phyloP scores from a whole-genome alignment of 2,329 filamentous ascomycete genomes.

The Diplodia sapinea region DNA sequence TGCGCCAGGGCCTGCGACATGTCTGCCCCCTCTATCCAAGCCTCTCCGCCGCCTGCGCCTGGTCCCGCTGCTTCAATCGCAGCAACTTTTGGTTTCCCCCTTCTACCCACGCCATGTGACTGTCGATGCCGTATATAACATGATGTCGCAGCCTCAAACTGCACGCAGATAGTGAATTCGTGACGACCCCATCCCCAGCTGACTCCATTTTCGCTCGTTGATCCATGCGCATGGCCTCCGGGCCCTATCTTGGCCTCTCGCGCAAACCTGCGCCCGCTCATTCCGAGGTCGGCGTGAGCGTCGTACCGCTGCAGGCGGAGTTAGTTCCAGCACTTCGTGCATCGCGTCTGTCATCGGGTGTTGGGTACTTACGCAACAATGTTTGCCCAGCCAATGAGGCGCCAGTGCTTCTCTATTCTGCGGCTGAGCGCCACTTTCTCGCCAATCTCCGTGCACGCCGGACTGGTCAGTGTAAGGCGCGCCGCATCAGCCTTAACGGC shows the following conservation, averaged over 20 bases:
- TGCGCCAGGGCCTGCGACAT: conserved; percentile 25
- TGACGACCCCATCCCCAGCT: neutral
- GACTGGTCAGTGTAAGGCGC: conserved; percentile 89
- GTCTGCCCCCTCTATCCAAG: conserved; percentile 1
- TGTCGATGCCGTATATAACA: conserved; percentile 13
- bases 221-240: neutral
- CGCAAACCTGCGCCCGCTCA: conserved; percentile 29
- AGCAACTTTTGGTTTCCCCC: conserved; percentile 24
- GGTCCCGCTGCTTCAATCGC: conserved; percentile 15
- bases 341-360: conserved; percentile 30
- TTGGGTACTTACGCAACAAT: conserved; percentile 49
- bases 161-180: conserved; percentile 10
- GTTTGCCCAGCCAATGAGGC: conserved; percentile 56
- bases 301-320: conserved; percentile 42
- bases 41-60: conserved; percentile 1
- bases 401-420: conserved; percentile 99
- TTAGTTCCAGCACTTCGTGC: conserved; percentile 12
- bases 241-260: conserved; percentile 2
- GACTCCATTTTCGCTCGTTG: neutral
- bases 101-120: conserved; percentile 8
- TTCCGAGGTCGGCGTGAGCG: conserved; percentile 43
- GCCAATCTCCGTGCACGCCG: conserved; percentile 94
- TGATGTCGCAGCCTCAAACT: neutral
- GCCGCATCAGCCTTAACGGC: conserved; percentile 98
- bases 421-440: conserved; percentile 97